A percentile compares a stretch with the other conserved stretches of the same genome.
These are phyloP conservation scores for Cystobasidium tubakii DNA, from an alignment of 768 basidiomycete species.

Conservation along the genomic window DNA sequence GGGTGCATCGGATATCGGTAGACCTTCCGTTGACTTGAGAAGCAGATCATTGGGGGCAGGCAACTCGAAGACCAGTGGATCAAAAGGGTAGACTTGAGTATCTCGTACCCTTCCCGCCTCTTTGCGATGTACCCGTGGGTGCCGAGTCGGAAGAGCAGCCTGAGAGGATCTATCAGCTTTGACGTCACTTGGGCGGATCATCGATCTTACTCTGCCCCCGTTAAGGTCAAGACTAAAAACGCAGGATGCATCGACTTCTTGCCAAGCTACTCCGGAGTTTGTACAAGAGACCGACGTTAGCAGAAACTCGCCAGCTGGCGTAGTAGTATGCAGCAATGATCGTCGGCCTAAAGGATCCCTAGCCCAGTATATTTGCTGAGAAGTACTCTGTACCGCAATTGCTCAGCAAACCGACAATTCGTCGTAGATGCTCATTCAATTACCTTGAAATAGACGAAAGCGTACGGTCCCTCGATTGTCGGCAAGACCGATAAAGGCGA, in stretches of 20 bases:
- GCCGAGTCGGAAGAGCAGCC: background rate
- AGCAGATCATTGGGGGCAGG: constrained; percentile 45
- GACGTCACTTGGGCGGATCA: background rate
- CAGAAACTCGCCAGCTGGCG: background rate
- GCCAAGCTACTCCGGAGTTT: background rate
- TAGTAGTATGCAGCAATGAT: constrained; percentile 58
- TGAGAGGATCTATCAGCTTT: no score
- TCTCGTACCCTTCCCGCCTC: background rate
- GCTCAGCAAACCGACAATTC: background rate
- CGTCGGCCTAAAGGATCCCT: constrained; percentile 79
- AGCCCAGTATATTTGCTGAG: constrained; percentile 60
- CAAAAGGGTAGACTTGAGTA: constrained; percentile 41
- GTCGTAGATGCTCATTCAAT: background rate
- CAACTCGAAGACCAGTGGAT: constrained; percentile 44
- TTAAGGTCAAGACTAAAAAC: background rate
- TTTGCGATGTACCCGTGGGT: constrained; percentile 6
- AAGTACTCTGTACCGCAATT: constrained; percentile 29
- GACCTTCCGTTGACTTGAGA: background rate
- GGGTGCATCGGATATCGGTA: background rate
- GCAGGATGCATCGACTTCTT: constrained; percentile 1
- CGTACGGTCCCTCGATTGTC: constrained; percentile 78
- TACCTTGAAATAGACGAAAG: constrained; percentile 73
- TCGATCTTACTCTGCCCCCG: background rate
- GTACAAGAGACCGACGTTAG: background rate
- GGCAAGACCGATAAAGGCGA: constrained; percentile 57